Evolutionary conservation across 345 rosid species (phyloP), one percentile per base, ranked within the genome.

Genomic region (Sisymbrium irio): DNA sequence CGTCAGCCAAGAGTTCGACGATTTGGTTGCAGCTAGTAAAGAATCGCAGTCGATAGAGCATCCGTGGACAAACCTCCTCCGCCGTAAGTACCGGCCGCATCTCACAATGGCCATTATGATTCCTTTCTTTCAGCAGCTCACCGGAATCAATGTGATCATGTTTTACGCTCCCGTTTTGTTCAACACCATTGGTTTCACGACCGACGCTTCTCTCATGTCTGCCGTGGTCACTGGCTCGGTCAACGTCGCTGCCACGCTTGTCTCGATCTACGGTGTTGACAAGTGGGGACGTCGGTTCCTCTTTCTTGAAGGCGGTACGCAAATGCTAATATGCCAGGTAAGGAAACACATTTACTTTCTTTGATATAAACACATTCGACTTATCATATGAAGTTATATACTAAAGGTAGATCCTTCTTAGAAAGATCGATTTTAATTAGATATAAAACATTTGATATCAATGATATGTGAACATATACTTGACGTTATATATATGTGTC

Each of bases 101-200:
- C 77, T 92, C 11, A 79, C 92, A 0, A 83, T 92, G 90, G 92
- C 96, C 4, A 19, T 92, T 18, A 18, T 86, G 71, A 89, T 92
- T 32, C 97, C 97, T 0, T 84, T 89, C 71, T 92, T 92, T 77
- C 97, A 92, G 64, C 97, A 92, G 61, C 65, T 92, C 0, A 92
- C 97, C 0, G 97, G 97, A 7, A 92, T 92, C 67, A 92, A 92
- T 46, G 97, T 89, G 60, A 88, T 92, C 53, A 88, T 92, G 94
- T 92, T 92, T 46, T 92, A 92, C 32, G 92, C 97, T 1, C 97
- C 97, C 1, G 97, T 92, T 60, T 67, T 92, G 82, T 92, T 92
- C 77, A 77, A 79, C 42, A 89, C 96, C 6, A 92, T 92, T n/a
- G 97, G 97, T 18, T 89, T 92, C 64, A 83, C 85, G 2, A 81